A percentile compares a stretch with the other conserved stretches of the same genome.
Conservation (phyloP, 106 monocot species). For the Chionographis japonica region DNA sequence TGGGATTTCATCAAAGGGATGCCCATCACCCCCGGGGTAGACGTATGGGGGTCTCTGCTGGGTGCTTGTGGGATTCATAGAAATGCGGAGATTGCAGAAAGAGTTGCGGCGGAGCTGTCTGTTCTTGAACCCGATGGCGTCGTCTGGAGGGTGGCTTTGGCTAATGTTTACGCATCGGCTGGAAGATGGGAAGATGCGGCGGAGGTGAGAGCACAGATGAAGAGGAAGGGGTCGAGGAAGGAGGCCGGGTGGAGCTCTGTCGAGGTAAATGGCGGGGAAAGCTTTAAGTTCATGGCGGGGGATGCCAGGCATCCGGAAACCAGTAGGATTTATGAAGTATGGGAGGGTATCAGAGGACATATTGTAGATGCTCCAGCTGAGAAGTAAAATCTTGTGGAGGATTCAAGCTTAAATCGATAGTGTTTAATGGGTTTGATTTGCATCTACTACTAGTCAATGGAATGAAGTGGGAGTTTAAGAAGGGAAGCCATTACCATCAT, state of each 20-base stretch:
- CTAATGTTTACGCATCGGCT: conserved; percentile 32
- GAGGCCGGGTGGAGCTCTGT: conserved; percentile 48
- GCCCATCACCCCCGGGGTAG: conserved; percentile 18
- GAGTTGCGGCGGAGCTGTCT: conserved; percentile 19
- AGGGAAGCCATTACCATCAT: too few relatives aligned
- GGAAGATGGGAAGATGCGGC: conserved; percentile 33
- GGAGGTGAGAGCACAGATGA: conserved; percentile 29
- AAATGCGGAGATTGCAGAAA: conserved; percentile 21
- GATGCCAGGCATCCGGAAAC: conserved; percentile 42
- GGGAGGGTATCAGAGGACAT: conserved; percentile 25
- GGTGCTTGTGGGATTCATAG: conserved; percentile 31
- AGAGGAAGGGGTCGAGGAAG: conserved; percentile 21
- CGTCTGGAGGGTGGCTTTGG: conserved; percentile 33
- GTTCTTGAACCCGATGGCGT: conserved; percentile 19
- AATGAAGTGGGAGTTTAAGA: too few relatives aligned
- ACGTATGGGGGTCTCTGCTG: conserved; percentile 35
- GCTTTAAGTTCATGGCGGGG: conserved; percentile 31
- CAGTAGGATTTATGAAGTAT: conserved; percentile 33
- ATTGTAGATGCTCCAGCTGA: conserved; percentile 15
- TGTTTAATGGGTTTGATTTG: too few relatives aligned
- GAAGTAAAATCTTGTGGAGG: background rate
- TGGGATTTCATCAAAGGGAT: conserved; percentile 23
- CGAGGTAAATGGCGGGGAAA: conserved; percentile 26
- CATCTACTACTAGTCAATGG: too few relatives aligned
- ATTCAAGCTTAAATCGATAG: too few relatives aligned